A percentile compares a stretch with the other conserved stretches of the same genome.
These are phyloP conservation scores for Bryopsis sp. DNA, from an alignment of 139 green algal species.

Conservation along the genomic window DNA sequence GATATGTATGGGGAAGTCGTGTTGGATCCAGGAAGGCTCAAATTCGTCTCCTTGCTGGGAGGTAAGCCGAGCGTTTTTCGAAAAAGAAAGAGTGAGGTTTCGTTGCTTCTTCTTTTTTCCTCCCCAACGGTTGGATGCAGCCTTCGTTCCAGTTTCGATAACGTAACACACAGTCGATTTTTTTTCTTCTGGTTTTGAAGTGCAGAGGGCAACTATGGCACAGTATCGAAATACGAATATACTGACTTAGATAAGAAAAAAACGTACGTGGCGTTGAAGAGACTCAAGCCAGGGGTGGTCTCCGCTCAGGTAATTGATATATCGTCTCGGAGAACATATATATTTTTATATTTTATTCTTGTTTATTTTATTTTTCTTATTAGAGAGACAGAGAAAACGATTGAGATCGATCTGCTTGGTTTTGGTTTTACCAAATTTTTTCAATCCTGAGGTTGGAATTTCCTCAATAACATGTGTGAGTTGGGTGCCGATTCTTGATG, in stretches of 20 bases:
- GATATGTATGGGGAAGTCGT: slow-evolving; percentile 18
- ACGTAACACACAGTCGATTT: too few relatives aligned
- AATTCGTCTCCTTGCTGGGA: neutral
- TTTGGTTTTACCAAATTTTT: too few relatives aligned
- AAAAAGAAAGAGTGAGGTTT: too few relatives aligned
- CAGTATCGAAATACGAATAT: slow-evolving; percentile 3
- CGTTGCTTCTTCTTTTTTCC: too few relatives aligned
- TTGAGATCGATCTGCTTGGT: too few relatives aligned
- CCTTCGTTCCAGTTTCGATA: neutral
- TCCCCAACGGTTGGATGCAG: neutral
- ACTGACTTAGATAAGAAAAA: neutral
- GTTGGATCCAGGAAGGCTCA: slow-evolving; percentile 1
- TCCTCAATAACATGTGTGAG: too few relatives aligned
- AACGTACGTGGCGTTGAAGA: slow-evolving; percentile 7
- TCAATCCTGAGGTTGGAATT: too few relatives aligned
- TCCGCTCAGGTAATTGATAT: slow-evolving; percentile 2
- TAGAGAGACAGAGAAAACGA: neutral
- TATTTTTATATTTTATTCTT: too few relatives aligned
- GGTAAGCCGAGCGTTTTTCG: neutral
- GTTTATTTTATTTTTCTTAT: neutral
- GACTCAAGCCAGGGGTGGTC: neutral
- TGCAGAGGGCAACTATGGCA: slow-evolving; percentile 12
- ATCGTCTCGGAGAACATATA: too few relatives aligned
- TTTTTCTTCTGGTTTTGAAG: neutral
- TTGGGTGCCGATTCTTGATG: too few relatives aligned